Base-by-base conservation (phyloP, 1,284 basidiomycete genomes). In the Rhodotorula sp. region DNA sequence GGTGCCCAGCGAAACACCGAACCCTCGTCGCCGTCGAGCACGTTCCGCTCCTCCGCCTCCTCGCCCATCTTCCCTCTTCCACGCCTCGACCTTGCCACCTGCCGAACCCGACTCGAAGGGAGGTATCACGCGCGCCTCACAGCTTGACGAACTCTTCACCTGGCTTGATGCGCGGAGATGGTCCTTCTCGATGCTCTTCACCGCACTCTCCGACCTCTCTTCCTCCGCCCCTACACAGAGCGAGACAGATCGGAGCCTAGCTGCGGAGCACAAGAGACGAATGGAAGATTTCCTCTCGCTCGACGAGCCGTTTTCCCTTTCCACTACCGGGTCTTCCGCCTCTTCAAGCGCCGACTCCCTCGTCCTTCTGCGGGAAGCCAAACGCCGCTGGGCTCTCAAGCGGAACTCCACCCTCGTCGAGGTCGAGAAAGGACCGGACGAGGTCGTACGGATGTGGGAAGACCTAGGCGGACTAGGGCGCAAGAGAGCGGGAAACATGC, bases 91-190 rank as follows among this genome's bases (percentile, higher is more conserved):
- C 40, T 15, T 22, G 8, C 8, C 54, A 10, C 10, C 24, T 24
- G 34, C 54, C 28, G 53, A 48, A 44, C 47, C 47, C n/a, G 10
- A 55, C 50, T 34, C n/a, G 34, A 26, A 2, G 59, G 52, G 16
- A 20, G 34, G 10, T 10, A 34, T 10, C 10, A 6, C 34, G 22
- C 34, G 18, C 1, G n/a, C 44, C 7, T 20, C 30, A 20, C 53
- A 59, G 51, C 47, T 71, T 10, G 31, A 53, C 15, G 15, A n/a
- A 13, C 58, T 71, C 48, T 71, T 71, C 30, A 13, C 20, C 2
- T 69, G 64, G 58, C 60, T 71, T 24, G 70, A 71, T 47, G 55
- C 57, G 16, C 52, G 57, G 22, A 37, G 64, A 20, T 71, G 70
- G 70, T 58, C 62, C 54, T 31, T 71, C 37, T 56, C 57, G n/a